phyloP scores from a whole-genome alignment of 208 protist species.

The Acanthamoeba castellanii region DNA sequence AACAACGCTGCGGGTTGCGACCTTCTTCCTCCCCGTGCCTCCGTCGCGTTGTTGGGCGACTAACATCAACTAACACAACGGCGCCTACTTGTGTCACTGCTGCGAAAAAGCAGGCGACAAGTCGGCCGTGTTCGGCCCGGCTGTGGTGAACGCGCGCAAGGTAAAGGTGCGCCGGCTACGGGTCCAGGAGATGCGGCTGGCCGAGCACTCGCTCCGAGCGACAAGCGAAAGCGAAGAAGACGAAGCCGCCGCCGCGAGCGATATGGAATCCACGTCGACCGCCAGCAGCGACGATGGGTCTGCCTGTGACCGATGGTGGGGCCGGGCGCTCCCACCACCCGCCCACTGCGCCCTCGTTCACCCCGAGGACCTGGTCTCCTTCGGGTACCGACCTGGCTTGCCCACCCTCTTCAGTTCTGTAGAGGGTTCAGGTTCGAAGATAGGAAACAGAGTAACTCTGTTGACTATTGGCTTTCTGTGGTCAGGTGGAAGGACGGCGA shows the following conservation, averaged over 20 bases:
- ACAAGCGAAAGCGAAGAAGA: not conserved
- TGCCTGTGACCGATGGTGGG: not conserved
- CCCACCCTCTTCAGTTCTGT: not conserved
- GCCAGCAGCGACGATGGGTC: not conserved
- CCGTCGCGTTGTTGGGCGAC: too few relatives aligned
- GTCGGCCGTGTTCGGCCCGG: slow-evolving; percentile 11
- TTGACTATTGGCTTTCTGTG: too few relatives aligned
- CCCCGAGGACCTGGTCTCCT: not conserved
- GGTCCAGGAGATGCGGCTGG: not conserved
- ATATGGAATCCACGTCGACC: not conserved
- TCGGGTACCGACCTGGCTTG: not conserved
- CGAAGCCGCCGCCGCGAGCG: not conserved
- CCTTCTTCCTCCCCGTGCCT: too few relatives aligned
- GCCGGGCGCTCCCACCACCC: not conserved
- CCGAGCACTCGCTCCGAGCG: not conserved
- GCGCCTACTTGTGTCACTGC: too few relatives aligned
- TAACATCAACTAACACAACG: too few relatives aligned
- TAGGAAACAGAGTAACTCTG: too few relatives aligned
- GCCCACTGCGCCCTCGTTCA: not conserved
- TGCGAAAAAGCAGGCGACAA: not conserved
- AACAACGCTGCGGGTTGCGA: not conserved
- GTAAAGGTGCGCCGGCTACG: not conserved
- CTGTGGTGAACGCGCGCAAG: not conserved
- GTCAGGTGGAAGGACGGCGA: not conserved
- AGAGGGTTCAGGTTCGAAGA: too few relatives aligned